Conservation (phyloP, 2,329 filamentous ascomycete species). For the Sclerotinia sclerotiorum region DNA sequence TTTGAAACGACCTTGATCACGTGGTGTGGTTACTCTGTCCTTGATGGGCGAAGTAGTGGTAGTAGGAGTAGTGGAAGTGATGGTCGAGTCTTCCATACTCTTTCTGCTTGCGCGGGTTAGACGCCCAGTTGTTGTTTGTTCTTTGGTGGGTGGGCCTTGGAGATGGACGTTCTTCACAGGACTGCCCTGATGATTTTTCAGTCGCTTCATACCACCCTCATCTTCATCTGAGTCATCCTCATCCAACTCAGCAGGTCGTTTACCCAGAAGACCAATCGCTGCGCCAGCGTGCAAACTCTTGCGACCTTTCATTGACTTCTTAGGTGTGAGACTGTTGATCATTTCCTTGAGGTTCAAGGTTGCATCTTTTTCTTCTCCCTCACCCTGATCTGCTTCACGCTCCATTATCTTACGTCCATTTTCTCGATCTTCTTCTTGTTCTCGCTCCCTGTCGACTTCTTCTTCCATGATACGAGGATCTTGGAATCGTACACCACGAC, state of each 20-base stretch:
- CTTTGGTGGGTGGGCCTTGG: conserved; percentile 66
- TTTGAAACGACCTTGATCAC: conserved; percentile 55
- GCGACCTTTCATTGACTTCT: conserved; percentile 62
- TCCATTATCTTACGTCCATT: conserved; percentile 57
- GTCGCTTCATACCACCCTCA: conserved; percentile 62
- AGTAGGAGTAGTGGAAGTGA: conserved; percentile 45
- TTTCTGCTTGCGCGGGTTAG: conserved; percentile 51
- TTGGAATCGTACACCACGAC: conserved; percentile 59
- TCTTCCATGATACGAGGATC: conserved; percentile 62
- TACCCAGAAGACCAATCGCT: conserved; percentile 70
- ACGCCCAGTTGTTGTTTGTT: conserved; percentile 64
- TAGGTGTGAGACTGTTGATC: conserved; percentile 76
- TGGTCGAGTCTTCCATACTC: conserved; percentile 46
- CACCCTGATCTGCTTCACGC: conserved; percentile 50
- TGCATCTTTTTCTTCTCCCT: conserved; percentile 56
- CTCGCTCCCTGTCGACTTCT: conserved; percentile 62
- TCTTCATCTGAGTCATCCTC: conserved; percentile 61
- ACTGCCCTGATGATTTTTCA: conserved; percentile 70
- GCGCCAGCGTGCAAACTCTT: conserved; percentile 78
- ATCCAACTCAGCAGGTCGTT: conserved; percentile 71
- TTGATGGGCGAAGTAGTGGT: conserved; percentile 51
- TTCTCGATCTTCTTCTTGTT: conserved; percentile 61
- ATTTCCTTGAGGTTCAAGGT: conserved; percentile 71
- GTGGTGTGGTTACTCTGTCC: conserved; percentile 54
- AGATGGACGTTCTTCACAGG: conserved; percentile 74